Evolutionary conservation across 306 rosid species (phyloP).

Genomic region (Trichosanthes cucumerina): DNA sequence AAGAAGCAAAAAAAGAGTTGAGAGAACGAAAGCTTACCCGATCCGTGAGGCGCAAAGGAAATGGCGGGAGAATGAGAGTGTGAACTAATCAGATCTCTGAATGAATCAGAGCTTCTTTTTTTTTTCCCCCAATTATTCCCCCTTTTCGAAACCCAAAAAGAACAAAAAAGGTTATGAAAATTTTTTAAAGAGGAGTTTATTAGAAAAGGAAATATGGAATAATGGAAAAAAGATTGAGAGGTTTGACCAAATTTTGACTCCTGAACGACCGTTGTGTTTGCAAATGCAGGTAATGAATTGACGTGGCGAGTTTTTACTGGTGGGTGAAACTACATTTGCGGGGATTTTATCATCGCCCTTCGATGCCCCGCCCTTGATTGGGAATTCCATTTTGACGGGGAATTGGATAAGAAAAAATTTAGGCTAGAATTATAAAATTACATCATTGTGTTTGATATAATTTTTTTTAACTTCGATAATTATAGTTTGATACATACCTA

Average conservation of each 20-base stretch:
- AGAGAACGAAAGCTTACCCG: conserved; percentile 2
- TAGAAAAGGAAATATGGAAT: neutral
- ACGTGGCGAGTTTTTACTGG: conserved; percentile 3
- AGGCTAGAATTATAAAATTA: too few relatives aligned
- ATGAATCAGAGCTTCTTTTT: neutral
- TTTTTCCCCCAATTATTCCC: neutral
- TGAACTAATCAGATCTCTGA: neutral
- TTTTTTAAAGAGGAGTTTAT: neutral
- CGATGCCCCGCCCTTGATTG: neutral
- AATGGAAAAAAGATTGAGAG: neutral
- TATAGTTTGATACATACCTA: too few relatives aligned
- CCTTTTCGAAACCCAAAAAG: neutral
- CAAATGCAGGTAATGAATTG: neutral
- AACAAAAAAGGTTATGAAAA: neutral
- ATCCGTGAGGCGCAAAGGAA: neutral
- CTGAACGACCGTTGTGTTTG: neutral
- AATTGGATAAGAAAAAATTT: too few relatives aligned
- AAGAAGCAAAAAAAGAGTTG: neutral
- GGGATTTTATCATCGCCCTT: neutral
- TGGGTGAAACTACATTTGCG: neutral
- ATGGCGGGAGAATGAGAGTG: conserved; percentile 12
- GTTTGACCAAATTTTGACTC: neutral
- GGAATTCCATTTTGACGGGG: neutral
- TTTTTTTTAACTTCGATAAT: too few relatives aligned
- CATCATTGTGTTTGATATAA: too few relatives aligned